Percentiles rank a stretch among this genome's conserved stretches.
These are phyloP conservation scores for Gaeumannomyces sp. DNA, from an alignment of 2,329 filamentous ascomycete species.

Conservation along the genomic window DNA sequence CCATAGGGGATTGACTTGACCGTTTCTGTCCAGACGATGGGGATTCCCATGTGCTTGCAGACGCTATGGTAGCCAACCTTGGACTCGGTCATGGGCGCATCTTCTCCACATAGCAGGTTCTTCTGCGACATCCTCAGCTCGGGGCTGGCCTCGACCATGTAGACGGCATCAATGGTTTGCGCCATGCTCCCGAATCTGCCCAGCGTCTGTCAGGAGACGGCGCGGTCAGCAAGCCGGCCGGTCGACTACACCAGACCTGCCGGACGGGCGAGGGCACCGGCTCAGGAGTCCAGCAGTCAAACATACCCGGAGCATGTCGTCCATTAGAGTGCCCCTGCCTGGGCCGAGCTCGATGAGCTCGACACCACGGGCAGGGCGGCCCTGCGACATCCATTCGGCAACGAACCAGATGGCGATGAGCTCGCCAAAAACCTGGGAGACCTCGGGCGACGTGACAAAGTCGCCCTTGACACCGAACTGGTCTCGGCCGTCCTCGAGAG, in stretches of 20 bases:
- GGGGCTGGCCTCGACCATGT: conserved; percentile 89
- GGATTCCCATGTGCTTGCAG: conserved; percentile 66
- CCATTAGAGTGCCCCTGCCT: conserved; percentile 92
- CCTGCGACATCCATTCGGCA: conserved; percentile 93
- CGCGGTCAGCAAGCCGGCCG: background rate
- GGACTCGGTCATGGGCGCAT: conserved; percentile 61
- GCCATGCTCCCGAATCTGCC: conserved; percentile 74
- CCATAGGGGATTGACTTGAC: conserved; percentile 73
- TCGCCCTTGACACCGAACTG: conserved; percentile 92
- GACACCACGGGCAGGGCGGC: conserved; percentile 63
- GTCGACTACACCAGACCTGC: background rate
- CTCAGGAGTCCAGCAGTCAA: background rate
- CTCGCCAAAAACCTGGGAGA: conserved; percentile 95
- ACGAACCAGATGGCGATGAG: conserved; percentile 92
- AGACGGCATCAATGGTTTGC: conserved; percentile 75
- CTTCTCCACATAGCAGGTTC: conserved; percentile 69
- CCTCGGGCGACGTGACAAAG: conserved; percentile 95
- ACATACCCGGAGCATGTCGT: conserved; percentile 82
- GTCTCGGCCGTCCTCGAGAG: conserved; percentile 61
- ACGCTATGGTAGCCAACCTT: conserved; percentile 67
- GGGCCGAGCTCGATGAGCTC: conserved; percentile 93
- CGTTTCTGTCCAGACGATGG: conserved; percentile 88
- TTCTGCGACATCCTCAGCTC: conserved; percentile 73
- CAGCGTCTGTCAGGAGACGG: conserved; percentile 55
- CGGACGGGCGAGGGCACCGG: background rate